Conservation (phyloP, 2,329 filamentous ascomycete genomes). For the Mycosphaerella sp. region DNA sequence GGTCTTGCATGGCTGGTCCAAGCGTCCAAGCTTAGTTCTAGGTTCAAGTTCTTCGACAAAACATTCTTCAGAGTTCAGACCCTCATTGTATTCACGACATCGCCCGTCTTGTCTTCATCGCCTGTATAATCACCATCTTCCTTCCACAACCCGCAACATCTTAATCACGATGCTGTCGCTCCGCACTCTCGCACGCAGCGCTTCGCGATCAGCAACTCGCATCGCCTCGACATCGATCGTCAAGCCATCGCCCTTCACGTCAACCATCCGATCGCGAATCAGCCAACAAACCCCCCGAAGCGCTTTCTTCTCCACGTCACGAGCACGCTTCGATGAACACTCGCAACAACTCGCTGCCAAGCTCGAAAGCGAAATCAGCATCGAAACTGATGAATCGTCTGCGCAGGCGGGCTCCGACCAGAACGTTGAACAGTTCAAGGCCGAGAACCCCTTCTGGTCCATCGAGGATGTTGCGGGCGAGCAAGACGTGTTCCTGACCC, state of each 20-base stretch:
- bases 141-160: neutral
- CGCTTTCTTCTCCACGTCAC: conserved; percentile 41
- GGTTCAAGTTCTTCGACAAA: neutral
- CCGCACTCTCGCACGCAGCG: conserved; percentile 41
- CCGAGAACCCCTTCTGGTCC: conserved; percentile 67
- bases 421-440: conserved; percentile 79
- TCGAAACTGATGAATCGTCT: conserved; percentile 66
- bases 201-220: conserved; percentile 40
- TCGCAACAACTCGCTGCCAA: conserved; percentile 81
- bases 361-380: conserved; percentile 73
- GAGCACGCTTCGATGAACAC: conserved; percentile 41
- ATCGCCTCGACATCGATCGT: conserved; percentile 36
- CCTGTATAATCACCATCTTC: neutral
- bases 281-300: conserved; percentile 24
- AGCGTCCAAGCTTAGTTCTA: neutral
- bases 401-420: conserved; percentile 50
- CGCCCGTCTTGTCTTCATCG: neutral
- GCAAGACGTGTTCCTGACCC: conserved; percentile 79
- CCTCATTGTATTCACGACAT: no score
- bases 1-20: neutral
- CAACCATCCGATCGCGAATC: conserved; percentile 17
- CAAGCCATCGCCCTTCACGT: conserved; percentile 28
- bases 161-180: conserved; percentile 40
- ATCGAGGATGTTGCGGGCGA: conserved; percentile 71
- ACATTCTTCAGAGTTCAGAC: neutral